Percentiles rank a stretch among this genome's conserved stretches.
Conservation (phyloP, 2,329 filamentous ascomycete species). For the Sporothrix curviconia region DNA sequence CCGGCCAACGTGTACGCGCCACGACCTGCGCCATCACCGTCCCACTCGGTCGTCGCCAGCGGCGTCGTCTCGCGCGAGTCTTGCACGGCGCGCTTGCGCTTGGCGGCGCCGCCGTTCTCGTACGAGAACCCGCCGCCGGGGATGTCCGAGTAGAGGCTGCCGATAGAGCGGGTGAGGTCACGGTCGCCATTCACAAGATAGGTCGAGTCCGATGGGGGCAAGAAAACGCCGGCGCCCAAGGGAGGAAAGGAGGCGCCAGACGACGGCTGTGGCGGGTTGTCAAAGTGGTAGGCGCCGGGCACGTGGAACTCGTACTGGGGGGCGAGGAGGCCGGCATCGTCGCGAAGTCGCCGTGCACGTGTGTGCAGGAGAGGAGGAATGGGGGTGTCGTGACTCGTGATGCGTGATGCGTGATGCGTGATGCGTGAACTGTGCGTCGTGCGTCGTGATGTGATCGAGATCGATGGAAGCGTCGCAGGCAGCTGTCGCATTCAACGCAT, state of each 20-base stretch:
- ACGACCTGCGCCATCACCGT: constrained; percentile 7
- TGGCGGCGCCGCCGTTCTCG: constrained; percentile 23
- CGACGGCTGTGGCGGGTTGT: constrained; percentile 16
- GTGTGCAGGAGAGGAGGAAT: neutral
- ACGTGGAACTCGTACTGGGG: constrained; percentile 25
- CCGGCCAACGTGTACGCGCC: constrained; percentile 48
- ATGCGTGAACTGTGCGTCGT: neutral
- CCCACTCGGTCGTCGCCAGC: constrained; percentile 26
- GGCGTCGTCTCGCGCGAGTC: constrained; percentile 31
- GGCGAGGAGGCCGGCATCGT: constrained; percentile 19
- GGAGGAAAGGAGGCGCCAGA: neutral
- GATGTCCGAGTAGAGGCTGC: constrained; percentile 33
- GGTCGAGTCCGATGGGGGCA: constrained; percentile 26
- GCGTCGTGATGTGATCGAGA: no score
- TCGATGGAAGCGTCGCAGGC: neutral
- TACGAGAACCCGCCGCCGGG: constrained; percentile 22
- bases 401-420: neutral
- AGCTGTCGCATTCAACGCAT: no score
- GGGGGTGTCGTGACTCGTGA: neutral
- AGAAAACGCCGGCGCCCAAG: constrained; percentile 29
- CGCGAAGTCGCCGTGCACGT: neutral
- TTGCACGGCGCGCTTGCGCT: constrained; percentile 37
- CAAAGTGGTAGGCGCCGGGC: constrained; percentile 28
- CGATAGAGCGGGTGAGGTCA: constrained; percentile 31
- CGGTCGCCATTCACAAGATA: constrained; percentile 20